Percentiles rank a stretch among this genome's conserved stretches.
phyloP scores from a whole-genome alignment of 306 rosid genomes.

The Bauhinia variegata region DNA sequence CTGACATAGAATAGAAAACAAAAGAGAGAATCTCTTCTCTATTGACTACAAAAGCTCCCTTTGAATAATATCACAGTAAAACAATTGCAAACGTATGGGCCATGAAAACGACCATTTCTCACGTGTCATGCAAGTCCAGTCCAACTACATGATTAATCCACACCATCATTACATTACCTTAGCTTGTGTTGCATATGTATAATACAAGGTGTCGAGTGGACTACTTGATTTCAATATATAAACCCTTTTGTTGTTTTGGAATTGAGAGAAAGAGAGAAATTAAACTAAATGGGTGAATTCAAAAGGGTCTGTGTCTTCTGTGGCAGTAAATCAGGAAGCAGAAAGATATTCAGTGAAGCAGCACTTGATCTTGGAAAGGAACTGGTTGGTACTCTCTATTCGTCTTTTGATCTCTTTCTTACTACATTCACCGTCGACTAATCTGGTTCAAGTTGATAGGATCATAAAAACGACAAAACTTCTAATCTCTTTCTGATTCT shows the following conservation, averaged over 20 bases:
- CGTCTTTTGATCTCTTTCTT: too few relatives aligned
- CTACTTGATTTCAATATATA: too few relatives aligned
- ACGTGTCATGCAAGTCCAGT: constrained; percentile 18
- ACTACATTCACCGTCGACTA: too few relatives aligned
- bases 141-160: neutral
- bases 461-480: too few relatives aligned
- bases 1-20: constrained; percentile 24
- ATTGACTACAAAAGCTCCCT: constrained; percentile 21
- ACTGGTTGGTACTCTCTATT: constrained; percentile 26
- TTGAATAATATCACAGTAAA: neutral
- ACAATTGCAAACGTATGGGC: too few relatives aligned
- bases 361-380: constrained; percentile 40
- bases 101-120: neutral
- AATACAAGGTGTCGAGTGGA: too few relatives aligned
- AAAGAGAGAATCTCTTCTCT: neutral
- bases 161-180: neutral
- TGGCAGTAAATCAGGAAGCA: constrained; percentile 32
- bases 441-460: too few relatives aligned
- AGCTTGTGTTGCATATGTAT: too few relatives aligned
- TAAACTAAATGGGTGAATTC: constrained; percentile 20
- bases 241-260: too few relatives aligned
- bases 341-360: constrained; percentile 37
- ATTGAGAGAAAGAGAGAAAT: too few relatives aligned
- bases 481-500: neutral
- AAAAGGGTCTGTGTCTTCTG: constrained; percentile 37